A percentile compares a stretch with the other conserved stretches of the same genome.
Evolutionary conservation across 768 basidiomycete species (phyloP).

Genomic region (Naganishia onofrii): DNA sequence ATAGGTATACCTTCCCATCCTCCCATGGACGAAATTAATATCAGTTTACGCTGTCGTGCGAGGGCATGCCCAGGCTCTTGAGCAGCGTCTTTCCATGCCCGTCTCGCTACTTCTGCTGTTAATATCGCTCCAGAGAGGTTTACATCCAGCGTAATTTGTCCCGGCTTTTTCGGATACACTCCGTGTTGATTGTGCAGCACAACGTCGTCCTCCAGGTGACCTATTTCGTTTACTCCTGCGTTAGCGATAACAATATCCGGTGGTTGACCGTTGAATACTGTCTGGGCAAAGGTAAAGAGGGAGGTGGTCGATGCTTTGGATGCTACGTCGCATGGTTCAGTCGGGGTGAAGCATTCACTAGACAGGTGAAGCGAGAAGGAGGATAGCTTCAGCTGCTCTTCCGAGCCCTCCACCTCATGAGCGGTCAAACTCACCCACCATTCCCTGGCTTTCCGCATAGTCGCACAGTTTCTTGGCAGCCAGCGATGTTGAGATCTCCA

Average conservation of each 20-base stretch:
- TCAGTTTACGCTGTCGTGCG: slow-evolving; percentile 20
- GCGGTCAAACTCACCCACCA: not conserved
- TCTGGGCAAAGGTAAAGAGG: slow-evolving; percentile 13
- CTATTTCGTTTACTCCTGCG: slow-evolving; percentile 31
- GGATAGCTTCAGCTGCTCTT: not conserved
- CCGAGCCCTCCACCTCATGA: not conserved
- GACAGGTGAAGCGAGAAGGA: not conserved
- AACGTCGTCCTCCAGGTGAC: slow-evolving; percentile 19
- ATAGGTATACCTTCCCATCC: slow-evolving; percentile 27
- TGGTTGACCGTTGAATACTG: not conserved
- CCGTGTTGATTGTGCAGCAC: slow-evolving; percentile 12
- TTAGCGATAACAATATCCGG: slow-evolving; percentile 33
- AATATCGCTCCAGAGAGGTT: slow-evolving; percentile 29
- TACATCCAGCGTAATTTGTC: slow-evolving; percentile 21
- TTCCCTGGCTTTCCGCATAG: slow-evolving; percentile 5
- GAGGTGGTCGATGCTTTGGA: not conserved
- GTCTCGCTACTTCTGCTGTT: slow-evolving; percentile 20
- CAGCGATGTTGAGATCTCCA: slow-evolving; percentile 28
- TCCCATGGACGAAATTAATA: slow-evolving; percentile 29
- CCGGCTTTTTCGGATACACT: slow-evolving; percentile 6
- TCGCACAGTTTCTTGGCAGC: slow-evolving; percentile 17
- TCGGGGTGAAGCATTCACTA: slow-evolving; percentile 13
- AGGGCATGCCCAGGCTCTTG: not conserved
- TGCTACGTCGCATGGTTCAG: slow-evolving; percentile 16
- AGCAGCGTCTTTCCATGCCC: slow-evolving; percentile 2